Conservation (phyloP, 2,329 filamentous ascomycete species). For the Allantophomopsis lycopodina region DNA sequence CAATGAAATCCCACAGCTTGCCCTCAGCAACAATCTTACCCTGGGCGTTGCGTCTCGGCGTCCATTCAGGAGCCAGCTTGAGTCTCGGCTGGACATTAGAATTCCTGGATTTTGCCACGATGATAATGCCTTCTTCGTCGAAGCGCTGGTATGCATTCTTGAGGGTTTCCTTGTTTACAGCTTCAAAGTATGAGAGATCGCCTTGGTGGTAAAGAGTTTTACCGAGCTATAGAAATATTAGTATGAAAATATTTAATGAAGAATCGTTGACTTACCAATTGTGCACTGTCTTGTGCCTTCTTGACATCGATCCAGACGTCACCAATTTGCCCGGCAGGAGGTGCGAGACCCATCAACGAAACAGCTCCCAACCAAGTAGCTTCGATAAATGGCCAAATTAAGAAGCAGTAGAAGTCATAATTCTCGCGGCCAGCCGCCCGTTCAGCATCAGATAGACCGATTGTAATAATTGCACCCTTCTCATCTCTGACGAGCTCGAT, state of each 20-base stretch:
- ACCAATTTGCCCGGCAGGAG: conserved; percentile 40
- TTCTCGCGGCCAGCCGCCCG: conserved; percentile 75
- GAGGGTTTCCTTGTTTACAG: conserved; percentile 94
- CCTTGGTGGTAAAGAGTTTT: conserved; percentile 97
- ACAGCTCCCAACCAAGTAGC: conserved; percentile 85
- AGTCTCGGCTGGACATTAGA: conserved; percentile 46
- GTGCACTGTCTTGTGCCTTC: conserved; percentile 69
- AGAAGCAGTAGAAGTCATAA: conserved; percentile 96
- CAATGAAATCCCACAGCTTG: conserved; percentile 81
- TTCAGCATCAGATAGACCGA: conserved; percentile 68
- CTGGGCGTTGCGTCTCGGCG: conserved; percentile 46
- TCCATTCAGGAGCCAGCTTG: conserved; percentile 62
- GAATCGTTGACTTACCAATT: conserved; percentile 43
- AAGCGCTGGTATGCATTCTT: conserved; percentile 86
- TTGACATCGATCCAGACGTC: conserved; percentile 67
- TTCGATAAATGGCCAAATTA: conserved; percentile 98
- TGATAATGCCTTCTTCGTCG: conserved; percentile 79
- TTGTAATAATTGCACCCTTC: conserved; percentile 40
- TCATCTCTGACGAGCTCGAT: conserved; percentile 50
- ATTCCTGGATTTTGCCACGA: conserved; percentile 56
- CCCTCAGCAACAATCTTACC: conserved; percentile 55
- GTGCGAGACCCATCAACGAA: conserved; percentile 73
- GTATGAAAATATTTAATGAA: conserved; percentile 4
- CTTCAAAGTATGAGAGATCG: conserved; percentile 93
- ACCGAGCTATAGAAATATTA: conserved; percentile 46